Evolutionary conservation across 805 yeast genomes (phyloP).

Genomic region (Cyberlindnera euphorbiae): DNA sequence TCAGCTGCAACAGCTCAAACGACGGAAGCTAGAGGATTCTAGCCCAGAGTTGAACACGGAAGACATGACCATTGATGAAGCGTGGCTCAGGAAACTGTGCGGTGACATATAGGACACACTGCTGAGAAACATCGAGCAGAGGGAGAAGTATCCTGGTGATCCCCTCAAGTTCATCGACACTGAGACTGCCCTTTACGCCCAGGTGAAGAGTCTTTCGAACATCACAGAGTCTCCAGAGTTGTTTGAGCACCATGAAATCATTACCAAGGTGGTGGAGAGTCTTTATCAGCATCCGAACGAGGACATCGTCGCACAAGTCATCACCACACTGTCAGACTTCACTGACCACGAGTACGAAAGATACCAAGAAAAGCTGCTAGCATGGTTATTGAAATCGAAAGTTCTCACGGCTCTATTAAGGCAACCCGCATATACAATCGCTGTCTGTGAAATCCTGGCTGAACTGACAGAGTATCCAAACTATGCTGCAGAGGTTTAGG

Average conservation of each 20-base stretch:
- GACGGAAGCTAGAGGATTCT: slow-evolving; percentile 8
- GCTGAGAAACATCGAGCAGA: slow-evolving; percentile 9
- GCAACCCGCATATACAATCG: background rate
- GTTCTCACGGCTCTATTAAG: slow-evolving; percentile 1
- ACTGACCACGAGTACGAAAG: slow-evolving; percentile 15
- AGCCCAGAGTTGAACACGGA: background rate
- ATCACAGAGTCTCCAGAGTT: slow-evolving; percentile 14
- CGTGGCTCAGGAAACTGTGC: slow-evolving; percentile 15
- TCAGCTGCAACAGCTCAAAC: slow-evolving; percentile 10
- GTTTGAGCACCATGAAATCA: slow-evolving; percentile 1
- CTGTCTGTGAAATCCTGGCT: slow-evolving; percentile 2
- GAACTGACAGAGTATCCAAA: slow-evolving; percentile 8
- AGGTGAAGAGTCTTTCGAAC: slow-evolving; percentile 16
- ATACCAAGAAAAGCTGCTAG: slow-evolving; percentile 7
- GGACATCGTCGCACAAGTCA: slow-evolving; percentile 15
- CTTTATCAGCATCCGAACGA: slow-evolving; percentile 16
- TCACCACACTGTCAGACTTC: slow-evolving; percentile 12
- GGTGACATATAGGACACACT: slow-evolving; percentile 2
- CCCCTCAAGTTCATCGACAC: slow-evolving; percentile 20
- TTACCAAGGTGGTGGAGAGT: slow-evolving; percentile 1
- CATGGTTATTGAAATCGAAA: slow-evolving; percentile 2
- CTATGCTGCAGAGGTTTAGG: background rate
- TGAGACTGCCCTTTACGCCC: slow-evolving; percentile 12
- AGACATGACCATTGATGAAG: slow-evolving; percentile 5
- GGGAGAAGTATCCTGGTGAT: slow-evolving; percentile 11